These are phyloP conservation scores for Salix brachista DNA, from an alignment of 345 rosid genomes.

Conservation along the genomic window DNA sequence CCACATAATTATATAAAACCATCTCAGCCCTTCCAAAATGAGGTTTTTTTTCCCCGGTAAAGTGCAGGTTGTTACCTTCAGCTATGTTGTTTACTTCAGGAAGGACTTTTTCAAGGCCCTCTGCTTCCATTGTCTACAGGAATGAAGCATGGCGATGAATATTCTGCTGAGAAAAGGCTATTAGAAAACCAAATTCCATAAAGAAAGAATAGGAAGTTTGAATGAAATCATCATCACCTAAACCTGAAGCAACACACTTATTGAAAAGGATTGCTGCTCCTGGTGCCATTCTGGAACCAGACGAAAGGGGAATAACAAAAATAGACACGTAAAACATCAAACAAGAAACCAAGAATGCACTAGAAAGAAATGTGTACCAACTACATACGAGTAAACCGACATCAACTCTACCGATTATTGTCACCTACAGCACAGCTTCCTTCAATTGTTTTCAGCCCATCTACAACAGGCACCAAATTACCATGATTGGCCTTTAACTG, in stretches of 20 bases:
- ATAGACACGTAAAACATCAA: neutral
- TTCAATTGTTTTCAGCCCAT: conserved; percentile 44
- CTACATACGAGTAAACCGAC: too few species aligned
- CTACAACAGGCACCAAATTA: conserved; percentile 17
- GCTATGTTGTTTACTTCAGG: conserved; percentile 59
- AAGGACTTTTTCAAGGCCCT: conserved; percentile 56
- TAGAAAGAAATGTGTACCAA: neutral
- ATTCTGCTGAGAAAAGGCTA: conserved; percentile 31
- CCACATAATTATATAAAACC: neutral
- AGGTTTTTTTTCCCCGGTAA: neutral
- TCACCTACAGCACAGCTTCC: conserved; percentile 40
- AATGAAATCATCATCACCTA: conserved; percentile 41
- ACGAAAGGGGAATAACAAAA: neutral
- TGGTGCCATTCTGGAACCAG: conserved; percentile 38
- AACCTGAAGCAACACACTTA: conserved; percentile 66
- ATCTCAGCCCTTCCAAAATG: neutral
- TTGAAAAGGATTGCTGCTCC: conserved; percentile 59
- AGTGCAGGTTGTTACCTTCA: conserved; percentile 43
- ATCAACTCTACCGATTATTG: conserved; percentile 33
- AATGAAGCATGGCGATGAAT: conserved; percentile 53
- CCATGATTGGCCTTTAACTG: neutral
- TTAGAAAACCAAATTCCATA: neutral
- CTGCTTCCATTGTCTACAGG: conserved; percentile 57
- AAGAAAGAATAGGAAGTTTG: neutral
- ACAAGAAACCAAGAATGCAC: neutral